These are phyloP conservation scores for Wickerhamiella vanderwaltii DNA, from an alignment of 805 yeast genomes.

Conservation along the genomic window DNA sequence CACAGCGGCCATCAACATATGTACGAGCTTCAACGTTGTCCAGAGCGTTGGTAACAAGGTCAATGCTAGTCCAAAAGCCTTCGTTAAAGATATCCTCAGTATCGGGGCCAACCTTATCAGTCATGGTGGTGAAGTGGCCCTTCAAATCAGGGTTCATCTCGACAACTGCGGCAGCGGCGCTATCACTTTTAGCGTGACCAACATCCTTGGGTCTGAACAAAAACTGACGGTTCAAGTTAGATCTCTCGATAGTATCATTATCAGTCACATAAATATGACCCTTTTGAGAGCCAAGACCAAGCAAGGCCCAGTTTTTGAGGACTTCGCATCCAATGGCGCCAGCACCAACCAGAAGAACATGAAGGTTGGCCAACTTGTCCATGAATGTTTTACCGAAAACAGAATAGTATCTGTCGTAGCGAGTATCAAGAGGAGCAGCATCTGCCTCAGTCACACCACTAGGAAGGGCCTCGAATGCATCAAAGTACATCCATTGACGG, in stretches of 20 bases:
- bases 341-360: slow-evolving; percentile 87
- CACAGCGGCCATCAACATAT: slow-evolving; percentile 93
- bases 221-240: slow-evolving; percentile 92
- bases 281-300: slow-evolving; percentile 81
- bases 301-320: slow-evolving; percentile 94
- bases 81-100: slow-evolving; percentile 81
- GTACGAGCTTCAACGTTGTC: slow-evolving; percentile 98
- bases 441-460: slow-evolving; percentile 49
- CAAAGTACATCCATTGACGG: slow-evolving; percentile 85
- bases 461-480: slow-evolving; percentile 74
- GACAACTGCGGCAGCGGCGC: slow-evolving; percentile 73
- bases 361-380: slow-evolving; percentile 57
- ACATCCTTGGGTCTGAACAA: slow-evolving; percentile 91
- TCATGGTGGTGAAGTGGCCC: slow-evolving; percentile 62
- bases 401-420: slow-evolving; percentile 93
- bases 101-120: slow-evolving; percentile 88
- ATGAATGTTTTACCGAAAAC: slow-evolving; percentile 78
- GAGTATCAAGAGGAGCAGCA: slow-evolving; percentile 61
- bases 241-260: slow-evolving; percentile 88
- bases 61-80: slow-evolving; percentile 70
- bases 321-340: slow-evolving; percentile 99
- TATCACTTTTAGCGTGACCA: slow-evolving; percentile 80
- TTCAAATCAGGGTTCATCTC: slow-evolving; percentile 73
- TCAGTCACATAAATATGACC: slow-evolving; percentile 84
- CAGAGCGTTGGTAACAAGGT: slow-evolving; percentile 89